phyloP scores from a whole-genome alignment of 2,329 filamentous ascomycete species.

The Spiromastix sp. region DNA sequence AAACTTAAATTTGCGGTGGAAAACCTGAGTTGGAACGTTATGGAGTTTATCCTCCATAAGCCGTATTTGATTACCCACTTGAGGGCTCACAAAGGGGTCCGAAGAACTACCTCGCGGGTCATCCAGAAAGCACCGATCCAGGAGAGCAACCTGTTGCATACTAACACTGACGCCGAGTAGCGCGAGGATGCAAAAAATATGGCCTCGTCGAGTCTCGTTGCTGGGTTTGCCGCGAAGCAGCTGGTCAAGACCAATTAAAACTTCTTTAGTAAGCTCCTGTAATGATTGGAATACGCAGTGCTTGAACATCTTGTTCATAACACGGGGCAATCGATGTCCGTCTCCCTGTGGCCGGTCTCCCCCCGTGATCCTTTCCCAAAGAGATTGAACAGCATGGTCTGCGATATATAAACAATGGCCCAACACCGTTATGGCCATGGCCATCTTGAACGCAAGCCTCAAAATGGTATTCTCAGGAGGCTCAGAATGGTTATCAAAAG shows the following conservation, averaged over 20 bases:
- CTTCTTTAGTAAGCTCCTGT: not conserved
- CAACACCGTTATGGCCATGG: not conserved
- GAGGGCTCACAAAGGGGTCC: not conserved
- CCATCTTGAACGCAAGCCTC: not conserved
- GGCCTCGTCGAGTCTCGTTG: not conserved
- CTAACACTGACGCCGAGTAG: constrained; percentile 1
- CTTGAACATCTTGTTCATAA: constrained; percentile 3
- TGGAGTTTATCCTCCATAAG: not conserved
- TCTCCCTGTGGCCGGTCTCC: not conserved
- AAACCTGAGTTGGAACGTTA: constrained; percentile 1
- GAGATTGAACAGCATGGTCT: not conserved
- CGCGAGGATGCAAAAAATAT: constrained; percentile 1
- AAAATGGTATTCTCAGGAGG: not conserved
- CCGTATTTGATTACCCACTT: not conserved
- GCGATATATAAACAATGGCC: not conserved
- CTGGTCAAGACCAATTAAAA: not conserved
- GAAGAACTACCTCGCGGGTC: not conserved
- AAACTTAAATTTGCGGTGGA: constrained; percentile 1
- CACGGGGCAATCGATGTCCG: not conserved
- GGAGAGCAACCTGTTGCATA: not conserved
- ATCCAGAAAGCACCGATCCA: constrained; percentile 1
- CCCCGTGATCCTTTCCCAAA: not conserved
- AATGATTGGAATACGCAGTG: not conserved
- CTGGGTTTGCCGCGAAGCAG: not conserved
- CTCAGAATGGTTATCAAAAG: not conserved